These are phyloP conservation scores for Mucor racemosus DNA, from an alignment of 371 early-diverging fungal genomes.

Conservation along the genomic window DNA sequence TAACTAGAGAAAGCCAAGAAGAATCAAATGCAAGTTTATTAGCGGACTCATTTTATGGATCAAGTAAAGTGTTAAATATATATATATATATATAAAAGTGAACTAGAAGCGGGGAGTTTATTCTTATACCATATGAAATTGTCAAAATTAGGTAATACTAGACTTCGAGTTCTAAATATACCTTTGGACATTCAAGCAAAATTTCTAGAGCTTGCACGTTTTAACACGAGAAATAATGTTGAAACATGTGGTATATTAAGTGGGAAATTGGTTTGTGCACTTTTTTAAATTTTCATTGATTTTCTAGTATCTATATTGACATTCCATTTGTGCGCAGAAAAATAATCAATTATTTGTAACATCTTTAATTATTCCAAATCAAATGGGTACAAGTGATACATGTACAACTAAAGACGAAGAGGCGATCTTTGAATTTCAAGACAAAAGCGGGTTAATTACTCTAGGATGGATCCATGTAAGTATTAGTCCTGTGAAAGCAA, in stretches of 20 bases:
- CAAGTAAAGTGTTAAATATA: too few species aligned
- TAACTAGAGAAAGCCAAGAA: background rate
- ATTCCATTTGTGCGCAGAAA: constrained; percentile 26
- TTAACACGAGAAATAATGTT: constrained; percentile 76
- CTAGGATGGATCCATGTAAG: constrained; percentile 90
- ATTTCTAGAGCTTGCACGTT: constrained; percentile 73
- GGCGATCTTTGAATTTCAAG: constrained; percentile 78
- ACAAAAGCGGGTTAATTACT: constrained; percentile 72
- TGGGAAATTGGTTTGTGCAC: constrained; percentile 64
- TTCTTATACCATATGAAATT: background rate
- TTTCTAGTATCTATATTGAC: background rate
- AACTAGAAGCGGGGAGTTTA: background rate
- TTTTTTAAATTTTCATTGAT: background rate
- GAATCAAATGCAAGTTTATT: constrained; percentile 1
- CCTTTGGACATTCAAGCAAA: constrained; percentile 63
- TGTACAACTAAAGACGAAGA: constrained; percentile 86
- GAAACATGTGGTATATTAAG: constrained; percentile 91
- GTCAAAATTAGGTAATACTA: background rate
- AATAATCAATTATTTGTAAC: constrained; percentile 72
- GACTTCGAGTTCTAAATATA: constrained; percentile 71
- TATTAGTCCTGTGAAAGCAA: background rate
- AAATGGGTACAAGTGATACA: constrained; percentile 86
- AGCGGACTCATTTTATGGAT: constrained; percentile 5
- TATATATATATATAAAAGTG: too few species aligned
- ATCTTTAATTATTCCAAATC: constrained; percentile 86